phyloP scores from a whole-genome alignment of 2,329 filamentous ascomycete genomes.

The Penicillium sp. region DNA sequence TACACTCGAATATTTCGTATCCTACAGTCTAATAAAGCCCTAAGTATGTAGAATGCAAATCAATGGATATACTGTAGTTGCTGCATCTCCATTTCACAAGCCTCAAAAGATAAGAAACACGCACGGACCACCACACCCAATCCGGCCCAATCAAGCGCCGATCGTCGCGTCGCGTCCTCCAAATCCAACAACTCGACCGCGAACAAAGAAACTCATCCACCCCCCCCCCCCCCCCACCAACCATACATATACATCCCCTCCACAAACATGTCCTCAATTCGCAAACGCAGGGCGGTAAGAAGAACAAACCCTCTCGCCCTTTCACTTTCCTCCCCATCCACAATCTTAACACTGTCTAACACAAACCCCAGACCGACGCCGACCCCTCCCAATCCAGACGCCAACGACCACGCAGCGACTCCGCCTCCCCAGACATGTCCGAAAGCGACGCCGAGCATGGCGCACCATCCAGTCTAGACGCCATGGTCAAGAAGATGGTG shows the following conservation, averaged over 20 bases:
- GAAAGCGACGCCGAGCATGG: constrained; percentile 25
- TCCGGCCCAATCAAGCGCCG: constrained; percentile 28
- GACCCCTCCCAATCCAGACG: constrained; percentile 23
- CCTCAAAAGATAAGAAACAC: constrained; percentile 20
- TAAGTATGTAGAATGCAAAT: neutral
- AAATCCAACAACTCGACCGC: neutral
- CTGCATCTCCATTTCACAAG: neutral
- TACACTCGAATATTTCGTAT: neutral
- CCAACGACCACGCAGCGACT: constrained; percentile 16
- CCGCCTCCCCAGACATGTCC: constrained; percentile 17
- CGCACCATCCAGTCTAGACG: constrained; percentile 38
- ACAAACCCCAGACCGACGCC: constrained; percentile 12
- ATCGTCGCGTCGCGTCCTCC: constrained; percentile 34
- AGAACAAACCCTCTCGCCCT: constrained; percentile 8
- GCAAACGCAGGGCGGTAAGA: constrained; percentile 42
- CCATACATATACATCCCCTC: neutral
- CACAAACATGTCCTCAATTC: constrained; percentile 35
- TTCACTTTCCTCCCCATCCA: neutral
- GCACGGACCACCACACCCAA: constrained; percentile 30
- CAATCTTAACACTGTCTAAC: constrained; percentile 1
- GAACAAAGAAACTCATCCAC: constrained; percentile 3
- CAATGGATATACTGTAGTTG: neutral
- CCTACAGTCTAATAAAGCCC: too few species aligned
- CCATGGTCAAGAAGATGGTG: constrained; percentile 66
- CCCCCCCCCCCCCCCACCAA: neutral